Evolutionary conservation across 148 eudicot genomes (phyloP).

Genomic region (Diospyros kaki): DNA sequence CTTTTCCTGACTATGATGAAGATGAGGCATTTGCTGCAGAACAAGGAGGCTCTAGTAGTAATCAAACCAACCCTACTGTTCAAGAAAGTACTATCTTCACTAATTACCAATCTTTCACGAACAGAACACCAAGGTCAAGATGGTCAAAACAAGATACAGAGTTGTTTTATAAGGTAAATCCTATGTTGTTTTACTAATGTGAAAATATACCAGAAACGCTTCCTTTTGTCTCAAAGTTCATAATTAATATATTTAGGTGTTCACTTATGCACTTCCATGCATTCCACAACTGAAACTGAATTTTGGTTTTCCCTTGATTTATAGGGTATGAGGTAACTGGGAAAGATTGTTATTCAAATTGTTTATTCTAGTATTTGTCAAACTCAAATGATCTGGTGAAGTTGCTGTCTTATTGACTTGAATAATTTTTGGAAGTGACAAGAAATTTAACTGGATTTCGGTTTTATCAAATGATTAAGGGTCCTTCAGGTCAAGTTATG

Average conservation of each 20-base stretch:
- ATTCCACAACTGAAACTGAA: neutral
- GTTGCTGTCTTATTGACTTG: too few species aligned
- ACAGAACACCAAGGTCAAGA: conserved; percentile 41
- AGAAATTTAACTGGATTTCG: too few species aligned
- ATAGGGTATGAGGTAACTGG: neutral
- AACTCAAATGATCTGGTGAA: too few species aligned
- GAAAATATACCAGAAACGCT: neutral
- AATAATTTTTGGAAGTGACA: too few species aligned
- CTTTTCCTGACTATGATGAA: conserved; percentile 30
- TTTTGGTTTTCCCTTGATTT: neutral
- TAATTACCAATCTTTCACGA: conserved; percentile 63
- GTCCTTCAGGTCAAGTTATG: too few species aligned
- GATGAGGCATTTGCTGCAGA: conserved; percentile 35
- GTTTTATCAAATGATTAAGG: too few species aligned
- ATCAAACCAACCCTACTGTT: conserved; percentile 30
- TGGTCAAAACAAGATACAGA: conserved; percentile 89
- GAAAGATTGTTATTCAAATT: neutral
- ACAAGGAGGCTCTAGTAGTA: conserved; percentile 28
- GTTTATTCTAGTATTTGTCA: neutral
- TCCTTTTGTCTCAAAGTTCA: neutral
- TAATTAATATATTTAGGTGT: neutral
- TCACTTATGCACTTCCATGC: neutral
- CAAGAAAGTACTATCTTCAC: conserved; percentile 32
- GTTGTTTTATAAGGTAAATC: conserved; percentile 68
- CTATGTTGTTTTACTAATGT: neutral